Evolutionary conservation across 2,329 filamentous ascomycete genomes (phyloP), one percentile per base, ranked within the genome.

Genomic region (Bertia moriformis): DNA sequence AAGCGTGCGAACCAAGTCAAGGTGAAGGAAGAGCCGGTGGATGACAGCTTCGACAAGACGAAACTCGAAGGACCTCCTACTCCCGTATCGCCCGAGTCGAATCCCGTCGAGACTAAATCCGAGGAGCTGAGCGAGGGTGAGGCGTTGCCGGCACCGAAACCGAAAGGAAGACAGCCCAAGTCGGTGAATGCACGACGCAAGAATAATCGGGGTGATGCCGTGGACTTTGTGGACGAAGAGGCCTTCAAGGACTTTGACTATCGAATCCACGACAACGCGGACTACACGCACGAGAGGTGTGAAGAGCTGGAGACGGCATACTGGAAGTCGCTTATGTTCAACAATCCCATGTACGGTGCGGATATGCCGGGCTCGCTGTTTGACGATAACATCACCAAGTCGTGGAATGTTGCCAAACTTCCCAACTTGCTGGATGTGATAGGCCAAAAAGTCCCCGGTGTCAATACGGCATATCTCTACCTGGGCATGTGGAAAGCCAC

Each of bases 401-500:
- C 66, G 20, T 98, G 91, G 91, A 98, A 98, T 49, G 75, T 98
- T 35, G 91, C 93, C 49, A 93, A 93, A 54, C 69, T 98, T 19
- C 85, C 86, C 12, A 98, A 96, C 49, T 63, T 98, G 41, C 71
- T 98, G 29, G 91, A 98, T 57, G 85, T 95, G 3, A 68, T 98
- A 2, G 91, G 91, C 4, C 89, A 87, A 41, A 94, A 95, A 49
- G 86, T 98, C 5, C 93, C 91, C 3, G 91, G 91, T 47, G 93
- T 98, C 53, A 98, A 98, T 53, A 98, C 89, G 2, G 89, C 91
- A 2, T 98, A 98, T 53, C 73, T 98, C 2, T 98, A 98, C 54
- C 69, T 98, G 43, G 91, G 91, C 33, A 98, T 98, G 91, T 98
- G 91, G 91, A 96, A 96, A 59, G 89, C 91, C 12, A 96, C 91